Evolutionary conservation across 2,329 filamentous ascomycete genomes (phyloP).

Genomic region (Alternaria ethzedia): DNA sequence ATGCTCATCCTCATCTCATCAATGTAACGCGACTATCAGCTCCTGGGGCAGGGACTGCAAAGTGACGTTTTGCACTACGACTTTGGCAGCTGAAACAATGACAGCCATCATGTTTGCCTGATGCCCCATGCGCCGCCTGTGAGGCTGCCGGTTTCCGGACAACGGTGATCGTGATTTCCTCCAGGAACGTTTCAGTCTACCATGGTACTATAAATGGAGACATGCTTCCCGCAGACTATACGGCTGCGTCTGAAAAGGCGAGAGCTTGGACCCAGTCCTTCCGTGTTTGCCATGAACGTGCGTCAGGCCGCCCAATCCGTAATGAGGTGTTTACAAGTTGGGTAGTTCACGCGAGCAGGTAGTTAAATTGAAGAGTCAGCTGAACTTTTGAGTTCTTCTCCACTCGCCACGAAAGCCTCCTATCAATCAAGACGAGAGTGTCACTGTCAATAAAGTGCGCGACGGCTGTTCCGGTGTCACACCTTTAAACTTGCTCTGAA

Average conservation of each 20-base stretch:
- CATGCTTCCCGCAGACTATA: background rate
- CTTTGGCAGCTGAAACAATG: background rate
- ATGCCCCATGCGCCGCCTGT: background rate
- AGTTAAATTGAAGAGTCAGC: background rate
- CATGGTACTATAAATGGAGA: constrained; percentile 9
- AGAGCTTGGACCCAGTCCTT: background rate
- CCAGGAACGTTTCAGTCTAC: background rate
- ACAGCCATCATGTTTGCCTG: background rate
- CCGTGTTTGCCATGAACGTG: background rate
- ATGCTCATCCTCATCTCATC: background rate
- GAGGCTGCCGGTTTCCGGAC: background rate
- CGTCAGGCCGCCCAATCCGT: background rate
- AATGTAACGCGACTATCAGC: background rate
- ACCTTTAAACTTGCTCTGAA: background rate
- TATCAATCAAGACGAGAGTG: background rate
- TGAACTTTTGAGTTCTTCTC: background rate
- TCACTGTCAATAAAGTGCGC: background rate
- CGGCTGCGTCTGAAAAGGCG: constrained; percentile 1
- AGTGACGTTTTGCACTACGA: background rate
- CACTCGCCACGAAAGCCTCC: background rate
- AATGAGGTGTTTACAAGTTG: background rate
- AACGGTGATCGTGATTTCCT: constrained; percentile 1
- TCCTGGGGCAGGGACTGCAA: background rate
- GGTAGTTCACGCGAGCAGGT: background rate
- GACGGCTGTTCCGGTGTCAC: background rate